Base-by-base conservation (phyloP, 306 rosid genomes). In the Nissolia schottii region DNA sequence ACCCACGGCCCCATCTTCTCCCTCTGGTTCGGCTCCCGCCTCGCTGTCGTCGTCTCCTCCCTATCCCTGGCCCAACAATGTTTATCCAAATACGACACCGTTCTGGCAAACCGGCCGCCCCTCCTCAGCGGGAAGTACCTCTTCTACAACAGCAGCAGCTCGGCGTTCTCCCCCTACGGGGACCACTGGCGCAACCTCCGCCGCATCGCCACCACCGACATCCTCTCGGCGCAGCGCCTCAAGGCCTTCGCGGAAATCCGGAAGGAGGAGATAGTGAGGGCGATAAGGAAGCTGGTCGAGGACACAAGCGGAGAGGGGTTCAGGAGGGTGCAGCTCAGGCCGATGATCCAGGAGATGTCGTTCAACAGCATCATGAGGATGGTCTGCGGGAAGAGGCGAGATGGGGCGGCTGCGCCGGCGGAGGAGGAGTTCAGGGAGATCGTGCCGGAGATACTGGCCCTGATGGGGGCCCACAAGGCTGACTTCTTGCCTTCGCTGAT, bases 161-260 rank as follows among this genome's bases (percentile, higher is more conserved):
- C 82, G 28, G n/a, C 3, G 0, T 1, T 6, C 10, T 1, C 87
- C 24, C 40, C 84, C 11, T 76, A 81, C 46, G 86, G 88, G 1
- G 88, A 83, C 19, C 86, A 78, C 65, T 86, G 81, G 83, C 86
- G 84, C 19, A 86, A 81, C 67, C 83, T 86, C 6, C 90, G 88
- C 19, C 85, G 86, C 25, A 76, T 86, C 5, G 66, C 66, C 24
- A n/a, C 83, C 25, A 27, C 40, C 0, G 85, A 86, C 8, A 75
- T 86, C 40, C 79, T 80, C 38, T 86, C 90, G 3, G 0, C 82
- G 1, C 64, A 35, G 1, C 37, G 75, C 4, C 25, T 70, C 6
- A 41, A 35, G 34, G 24, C 63, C 2, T 80, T 78, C 37, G 5
- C 9, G 0, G 63, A 7, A 5, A 50, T 57, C 16, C 76, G 87